phyloP scores from a whole-genome alignment of 1,284 basidiomycete genomes.

The Phellinidium pouzarii region DNA sequence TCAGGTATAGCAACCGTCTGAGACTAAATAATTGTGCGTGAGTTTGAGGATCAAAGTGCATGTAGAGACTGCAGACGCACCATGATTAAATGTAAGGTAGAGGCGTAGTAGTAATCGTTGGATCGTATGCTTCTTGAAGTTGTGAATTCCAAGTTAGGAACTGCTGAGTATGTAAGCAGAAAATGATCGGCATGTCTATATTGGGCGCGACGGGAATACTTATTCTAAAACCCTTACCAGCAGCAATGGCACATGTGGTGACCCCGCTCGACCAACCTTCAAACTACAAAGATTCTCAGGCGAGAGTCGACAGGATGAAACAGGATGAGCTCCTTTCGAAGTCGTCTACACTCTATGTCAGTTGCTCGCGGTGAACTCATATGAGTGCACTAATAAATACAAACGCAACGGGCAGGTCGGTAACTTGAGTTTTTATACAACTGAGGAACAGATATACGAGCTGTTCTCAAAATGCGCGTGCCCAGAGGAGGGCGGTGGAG shows the following conservation, averaged over 20 bases:
- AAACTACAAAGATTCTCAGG: constrained; percentile 90
- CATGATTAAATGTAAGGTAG: not conserved
- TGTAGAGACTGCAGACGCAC: not conserved
- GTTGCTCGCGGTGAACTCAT: constrained; percentile 22
- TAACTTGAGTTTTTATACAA: constrained; percentile 96
- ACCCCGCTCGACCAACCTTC: constrained; percentile 85
- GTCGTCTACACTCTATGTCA: constrained; percentile 73
- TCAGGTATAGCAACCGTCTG: constrained; percentile 47
- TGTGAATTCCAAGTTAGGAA: too few species aligned
- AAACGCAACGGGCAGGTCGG: constrained; percentile 72
- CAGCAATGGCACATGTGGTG: constrained; percentile 83
- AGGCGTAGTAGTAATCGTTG: too few species aligned
- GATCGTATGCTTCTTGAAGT: too few species aligned
- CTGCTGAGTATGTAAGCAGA: too few species aligned
- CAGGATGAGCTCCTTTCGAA: constrained; percentile 67
- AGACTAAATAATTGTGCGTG: constrained; percentile 3
- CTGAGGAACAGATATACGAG: constrained; percentile 99
- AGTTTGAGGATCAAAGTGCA: not conserved
- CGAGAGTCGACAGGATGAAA: constrained; percentile 61
- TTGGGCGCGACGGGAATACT: too few species aligned
- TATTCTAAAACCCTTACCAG: not conserved
- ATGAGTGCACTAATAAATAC: constrained; percentile 1
- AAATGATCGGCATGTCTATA: too few species aligned
- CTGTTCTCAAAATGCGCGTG: constrained; percentile 90
- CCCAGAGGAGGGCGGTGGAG: constrained; percentile 87